Evolutionary conservation across 352 stramenopile genomes (phyloP), one percentile per base, ranked within the genome.

Genomic region (Phytophthora foliorum): DNA sequence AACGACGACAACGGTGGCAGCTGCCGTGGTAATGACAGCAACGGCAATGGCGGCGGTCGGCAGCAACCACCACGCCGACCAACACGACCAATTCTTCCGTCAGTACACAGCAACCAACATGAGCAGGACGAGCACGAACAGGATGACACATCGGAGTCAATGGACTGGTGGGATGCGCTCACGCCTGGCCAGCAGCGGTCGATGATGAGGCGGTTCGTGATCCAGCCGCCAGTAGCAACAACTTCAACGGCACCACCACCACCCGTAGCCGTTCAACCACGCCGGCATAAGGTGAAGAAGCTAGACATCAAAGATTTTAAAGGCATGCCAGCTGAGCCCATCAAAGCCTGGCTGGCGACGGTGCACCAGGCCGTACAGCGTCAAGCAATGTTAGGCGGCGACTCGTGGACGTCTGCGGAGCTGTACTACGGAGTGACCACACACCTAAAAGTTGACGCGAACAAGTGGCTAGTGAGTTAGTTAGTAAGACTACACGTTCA

Each of bases 401-500:
- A 57, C 8, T 48, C 32, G 4, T 57, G 50, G 50, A 36, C 50
- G n/a, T 9, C 50, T 6, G 32, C 31, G 22, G 51, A 58, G 13
- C 21, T 58, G 34, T 58, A 54, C 22, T 58, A 58, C 22, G 51
- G 51, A 13, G 34, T 39, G 21, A 49, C 21, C 8, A 22, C 36
- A 2, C 51, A 49, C 34, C 36, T 58, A 21, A 58, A 58, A 14
- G 51, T 31, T 7, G 51, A 16, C 5, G 29, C 50, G 2, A 46
- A 22, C 4, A 57, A 34, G 8, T 48, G 50, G 50, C 19, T 57
- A 27, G 45, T 49, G 5, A n/a, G n/a, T n/a, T 11, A 14, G 22
- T 41, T 25, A 25, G 11, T 11, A 34, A 58, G 51, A 58, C 13
- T 25, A n/a, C 0, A 58, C 21, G 0, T 32, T 58, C 21, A 7